These are phyloP conservation scores for Mycena maculata DNA, from an alignment of 768 basidiomycete species.

Conservation along the genomic window DNA sequence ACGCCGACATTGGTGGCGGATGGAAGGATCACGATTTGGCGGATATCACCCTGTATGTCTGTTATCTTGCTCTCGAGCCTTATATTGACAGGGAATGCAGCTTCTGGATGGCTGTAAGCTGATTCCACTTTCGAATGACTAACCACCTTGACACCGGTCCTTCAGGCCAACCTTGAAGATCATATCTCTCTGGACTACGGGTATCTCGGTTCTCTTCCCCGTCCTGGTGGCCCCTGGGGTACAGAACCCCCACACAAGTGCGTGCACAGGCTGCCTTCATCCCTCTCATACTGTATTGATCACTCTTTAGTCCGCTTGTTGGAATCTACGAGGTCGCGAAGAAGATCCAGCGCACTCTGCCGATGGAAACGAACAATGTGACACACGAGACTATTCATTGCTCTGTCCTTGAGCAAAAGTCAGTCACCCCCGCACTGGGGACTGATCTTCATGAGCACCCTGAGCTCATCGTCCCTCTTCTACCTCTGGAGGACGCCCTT, in stretches of 20 bases:
- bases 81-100: not conserved
- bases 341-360: slow-evolving; percentile 59
- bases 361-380: slow-evolving; percentile 53
- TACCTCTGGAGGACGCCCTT: slow-evolving; percentile 24
- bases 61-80: slow-evolving; percentile 61
- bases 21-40: slow-evolving; percentile 75
- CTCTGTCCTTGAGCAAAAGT: slow-evolving; percentile 63
- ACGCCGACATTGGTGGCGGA: slow-evolving; percentile 66
- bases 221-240: slow-evolving; percentile 71
- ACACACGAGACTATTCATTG: slow-evolving; percentile 73
- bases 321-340: slow-evolving; percentile 66
- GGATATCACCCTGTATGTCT: slow-evolving; percentile 61
- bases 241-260: slow-evolving; percentile 72
- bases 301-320: slow-evolving; percentile 54
- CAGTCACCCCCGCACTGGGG: slow-evolving; percentile 47
- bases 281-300: slow-evolving; percentile 3
- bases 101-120: slow-evolving; percentile 26
- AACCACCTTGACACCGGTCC: not conserved
- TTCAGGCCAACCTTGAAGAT: slow-evolving; percentile 66
- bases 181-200: slow-evolving; percentile 66
- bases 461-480: slow-evolving; percentile 48
- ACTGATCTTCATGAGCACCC: slow-evolving; percentile 55
- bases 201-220: slow-evolving; percentile 62
- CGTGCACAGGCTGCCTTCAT: slow-evolving; percentile 37
- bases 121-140: slow-evolving; percentile 7